These are phyloP conservation scores for Citrullus amarus DNA, from an alignment of 306 rosid genomes.

Conservation along the genomic window DNA sequence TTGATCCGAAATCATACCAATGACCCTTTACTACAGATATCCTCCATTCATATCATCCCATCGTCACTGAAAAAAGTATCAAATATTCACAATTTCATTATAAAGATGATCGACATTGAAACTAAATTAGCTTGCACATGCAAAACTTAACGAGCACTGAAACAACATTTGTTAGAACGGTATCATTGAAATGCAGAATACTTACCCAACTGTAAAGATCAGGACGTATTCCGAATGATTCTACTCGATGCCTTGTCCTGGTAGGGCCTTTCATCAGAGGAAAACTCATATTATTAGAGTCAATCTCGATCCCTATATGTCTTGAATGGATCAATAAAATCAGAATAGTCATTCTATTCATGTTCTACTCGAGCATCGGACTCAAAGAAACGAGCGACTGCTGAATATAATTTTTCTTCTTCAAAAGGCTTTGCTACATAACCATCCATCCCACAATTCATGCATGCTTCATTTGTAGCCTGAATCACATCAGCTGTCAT, in stretches of 20 bases:
- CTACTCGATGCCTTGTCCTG: not conserved
- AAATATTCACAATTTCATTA: not conserved
- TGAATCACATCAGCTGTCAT: slow-evolving; percentile 92
- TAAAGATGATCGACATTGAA: not conserved
- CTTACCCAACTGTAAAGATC: not conserved
- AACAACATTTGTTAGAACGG: not conserved
- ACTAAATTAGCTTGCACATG: not conserved
- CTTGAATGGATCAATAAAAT: not conserved
- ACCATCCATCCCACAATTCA: slow-evolving; percentile 85
- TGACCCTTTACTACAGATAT: not conserved
- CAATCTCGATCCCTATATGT: not conserved
- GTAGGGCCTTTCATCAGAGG: not conserved
- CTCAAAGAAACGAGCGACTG: slow-evolving; percentile 44
- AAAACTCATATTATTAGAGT: not conserved
- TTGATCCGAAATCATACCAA: not conserved
- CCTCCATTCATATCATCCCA: not conserved
- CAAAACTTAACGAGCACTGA: not conserved
- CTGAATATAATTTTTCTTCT: slow-evolving; percentile 62
- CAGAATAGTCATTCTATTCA: not conserved
- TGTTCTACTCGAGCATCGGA: slow-evolving; percentile 10
- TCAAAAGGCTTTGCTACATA: slow-evolving; percentile 85
- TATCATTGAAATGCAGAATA: not conserved
- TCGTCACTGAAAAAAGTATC: not conserved
- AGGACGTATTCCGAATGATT: not conserved
- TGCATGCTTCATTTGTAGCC: slow-evolving; percentile 69